Evolutionary conservation across 202 grass and related monocot species (phyloP).

Genomic region (Digitaria exilis): DNA sequence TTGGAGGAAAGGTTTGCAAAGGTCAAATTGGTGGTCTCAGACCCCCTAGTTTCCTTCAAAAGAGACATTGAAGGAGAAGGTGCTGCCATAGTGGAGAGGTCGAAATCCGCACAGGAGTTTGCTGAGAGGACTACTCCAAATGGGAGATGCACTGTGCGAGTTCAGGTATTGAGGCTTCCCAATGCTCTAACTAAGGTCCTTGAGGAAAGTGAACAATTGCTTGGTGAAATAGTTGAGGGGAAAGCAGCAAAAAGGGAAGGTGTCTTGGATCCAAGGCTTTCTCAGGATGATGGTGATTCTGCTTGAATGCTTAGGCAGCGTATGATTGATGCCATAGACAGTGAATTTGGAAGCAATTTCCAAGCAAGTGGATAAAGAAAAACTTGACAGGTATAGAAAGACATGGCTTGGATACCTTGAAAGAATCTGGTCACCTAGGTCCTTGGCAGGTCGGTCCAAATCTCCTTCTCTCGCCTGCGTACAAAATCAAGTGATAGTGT

Average conservation of each 20-base stretch:
- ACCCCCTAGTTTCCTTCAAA: slow-evolving; percentile 90
- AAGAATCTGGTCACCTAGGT: slow-evolving; percentile 82
- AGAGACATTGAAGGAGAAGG: slow-evolving; percentile 87
- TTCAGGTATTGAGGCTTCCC: slow-evolving; percentile 83
- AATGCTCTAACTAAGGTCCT: slow-evolving; percentile 70
- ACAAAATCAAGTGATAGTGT: slow-evolving; percentile 40
- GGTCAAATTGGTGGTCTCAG: slow-evolving; percentile 74
- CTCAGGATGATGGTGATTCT: slow-evolving; percentile 68
- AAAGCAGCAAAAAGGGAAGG: slow-evolving; percentile 58
- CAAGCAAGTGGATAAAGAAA: slow-evolving; percentile 69
- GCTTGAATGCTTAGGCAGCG: slow-evolving; percentile 59
- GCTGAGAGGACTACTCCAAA: slow-evolving; percentile 87
- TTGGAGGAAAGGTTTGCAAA: slow-evolving; percentile 93
- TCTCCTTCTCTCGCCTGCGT: slow-evolving; percentile 72
- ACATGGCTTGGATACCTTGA: slow-evolving; percentile 64
- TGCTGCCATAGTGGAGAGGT: slow-evolving; percentile 50
- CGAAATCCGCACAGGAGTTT: slow-evolving; percentile 44
- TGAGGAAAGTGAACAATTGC: slow-evolving; percentile 75
- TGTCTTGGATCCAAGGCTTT: slow-evolving; percentile 37
- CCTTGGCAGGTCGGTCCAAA: slow-evolving; percentile 90
- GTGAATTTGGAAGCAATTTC: slow-evolving; percentile 72
- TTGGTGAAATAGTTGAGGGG: slow-evolving; percentile 80
- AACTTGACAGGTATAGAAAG: slow-evolving; percentile 59
- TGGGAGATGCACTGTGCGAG: slow-evolving; percentile 71
- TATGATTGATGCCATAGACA: slow-evolving; percentile 76